These are phyloP conservation scores for Pistacia integerrima DNA, from an alignment of 345 rosid species.

Conservation along the genomic window DNA sequence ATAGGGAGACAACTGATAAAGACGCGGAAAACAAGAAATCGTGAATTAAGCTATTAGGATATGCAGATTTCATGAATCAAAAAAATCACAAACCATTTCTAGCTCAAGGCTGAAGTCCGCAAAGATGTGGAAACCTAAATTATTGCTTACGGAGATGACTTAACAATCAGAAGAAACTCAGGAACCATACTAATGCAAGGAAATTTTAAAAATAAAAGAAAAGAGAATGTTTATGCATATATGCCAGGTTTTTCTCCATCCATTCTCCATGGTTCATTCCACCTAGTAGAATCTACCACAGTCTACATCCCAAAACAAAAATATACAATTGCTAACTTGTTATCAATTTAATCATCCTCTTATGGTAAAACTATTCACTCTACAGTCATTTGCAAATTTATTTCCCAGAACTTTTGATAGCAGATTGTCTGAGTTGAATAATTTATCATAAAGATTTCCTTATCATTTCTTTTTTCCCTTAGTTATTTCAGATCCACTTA, in stretches of 20 bases:
- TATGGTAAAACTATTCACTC: background rate
- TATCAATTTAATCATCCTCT: background rate
- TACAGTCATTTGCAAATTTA: background rate
- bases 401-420: too few relatives aligned
- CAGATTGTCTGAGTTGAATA: too few relatives aligned
- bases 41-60: background rate
- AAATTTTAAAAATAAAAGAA: too few relatives aligned
- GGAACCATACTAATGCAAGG: background rate
- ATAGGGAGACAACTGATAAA: background rate
- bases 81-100: background rate
- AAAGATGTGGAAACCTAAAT: background rate
- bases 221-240: background rate
- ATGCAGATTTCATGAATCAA: background rate
- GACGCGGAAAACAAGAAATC: background rate
- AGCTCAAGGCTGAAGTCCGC: background rate
- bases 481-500: too few relatives aligned
- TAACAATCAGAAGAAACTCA: background rate
- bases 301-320: background rate
- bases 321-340: background rate
- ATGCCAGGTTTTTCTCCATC: background rate
- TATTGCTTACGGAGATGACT: background rate
- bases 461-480: too few relatives aligned
- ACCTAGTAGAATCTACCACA: background rate
- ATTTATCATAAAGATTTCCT: too few relatives aligned
- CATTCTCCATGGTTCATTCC: background rate